Base-by-base conservation (phyloP, 2,329 filamentous ascomycete species). In the Verticillium dahliae region DNA sequence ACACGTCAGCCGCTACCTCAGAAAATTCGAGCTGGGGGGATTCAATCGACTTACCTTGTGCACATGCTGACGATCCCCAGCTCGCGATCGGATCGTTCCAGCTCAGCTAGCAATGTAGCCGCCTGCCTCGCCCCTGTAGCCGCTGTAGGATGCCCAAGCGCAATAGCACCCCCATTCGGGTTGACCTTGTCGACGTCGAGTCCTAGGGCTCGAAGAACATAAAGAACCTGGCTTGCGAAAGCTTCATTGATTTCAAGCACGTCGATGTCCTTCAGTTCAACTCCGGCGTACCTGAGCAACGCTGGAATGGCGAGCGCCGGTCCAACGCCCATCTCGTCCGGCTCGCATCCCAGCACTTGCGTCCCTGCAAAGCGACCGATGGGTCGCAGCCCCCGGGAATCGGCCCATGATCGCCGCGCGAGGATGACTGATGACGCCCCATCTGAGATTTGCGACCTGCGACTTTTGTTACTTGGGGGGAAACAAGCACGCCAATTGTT, bases 321-420 rank as follows among this genome's bases (percentile, higher is more conserved):
- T 18, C 56, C 56, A n/a, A 58, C 38, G 27, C 87, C 87, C 87
- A 90, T 90, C 73, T 89, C 85, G 67, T 89, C 86, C 0, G 87
- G 87, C 58, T 78, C 77, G 66, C 85, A 88, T 7, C 87, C 87
- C 3, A 84, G 80, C 14, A 87, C 82, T 63, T 85, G 81, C 2
- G 85, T 85, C n/a, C 82, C 84, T 1, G 86, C 82, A 80, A 85
- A 89, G 69, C 87, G 87, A 3, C 81, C 87, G 63, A 88, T 83
- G 65, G 89, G 88, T 38, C 78, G 77, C 15, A 89, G 75, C 6
- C 85, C 86, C 1, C 88, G 77, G 56, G 81, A 79, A 1, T 80
- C 80, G 1, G 86, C 87, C 15, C 82, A 88, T 11, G 81, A 85
- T 14, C 87, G 79, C 60, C 86, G 79, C 81, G 88, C 88, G 73